A percentile compares a stretch with the other conserved stretches of the same genome.
These are phyloP conservation scores for Colletotrichum acutatum DNA, from an alignment of 2,329 filamentous ascomycete species.

Conservation along the genomic window DNA sequence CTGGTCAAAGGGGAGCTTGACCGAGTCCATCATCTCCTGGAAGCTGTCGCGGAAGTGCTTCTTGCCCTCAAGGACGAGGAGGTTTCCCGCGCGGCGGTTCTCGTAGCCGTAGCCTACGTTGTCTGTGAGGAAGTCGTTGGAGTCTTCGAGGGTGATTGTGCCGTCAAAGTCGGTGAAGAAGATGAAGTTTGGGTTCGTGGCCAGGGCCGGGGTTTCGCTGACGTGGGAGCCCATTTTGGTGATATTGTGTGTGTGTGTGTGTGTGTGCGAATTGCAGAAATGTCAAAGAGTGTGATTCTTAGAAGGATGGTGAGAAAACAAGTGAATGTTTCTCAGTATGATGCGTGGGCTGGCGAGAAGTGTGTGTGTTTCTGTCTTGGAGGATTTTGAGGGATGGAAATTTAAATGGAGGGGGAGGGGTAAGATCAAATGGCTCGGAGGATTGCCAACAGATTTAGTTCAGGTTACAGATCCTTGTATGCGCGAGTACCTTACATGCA, in stretches of 20 bases:
- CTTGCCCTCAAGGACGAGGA: conserved; percentile 77
- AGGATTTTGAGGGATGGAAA: neutral
- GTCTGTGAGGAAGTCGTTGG: conserved; percentile 83
- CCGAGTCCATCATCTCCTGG: conserved; percentile 89
- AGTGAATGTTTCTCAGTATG: neutral
- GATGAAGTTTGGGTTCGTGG: conserved; percentile 84
- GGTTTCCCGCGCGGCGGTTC: conserved; percentile 78
- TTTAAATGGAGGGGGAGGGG: conserved; percentile 25
- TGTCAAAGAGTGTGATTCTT: neutral
- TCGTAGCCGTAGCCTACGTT: conserved; percentile 85
- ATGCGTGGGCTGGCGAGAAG: neutral
- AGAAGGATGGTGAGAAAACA: neutral
- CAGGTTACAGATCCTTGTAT: neutral
- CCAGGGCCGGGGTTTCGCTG: conserved; percentile 66
- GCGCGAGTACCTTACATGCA: neutral
- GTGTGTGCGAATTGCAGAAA: too few species aligned
- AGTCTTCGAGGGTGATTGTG: conserved; percentile 82
- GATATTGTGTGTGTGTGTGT: neutral
- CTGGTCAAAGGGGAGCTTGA: conserved; percentile 81
- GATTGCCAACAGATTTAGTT: neutral
- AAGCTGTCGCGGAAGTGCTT: conserved; percentile 87
- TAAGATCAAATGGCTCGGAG: neutral
- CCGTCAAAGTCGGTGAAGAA: conserved; percentile 99
- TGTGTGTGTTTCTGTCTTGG: neutral
- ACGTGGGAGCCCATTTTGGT: conserved; percentile 55